Evolutionary conservation across 441 rosid species (phyloP).

Genomic region (Sinapis alba): DNA sequence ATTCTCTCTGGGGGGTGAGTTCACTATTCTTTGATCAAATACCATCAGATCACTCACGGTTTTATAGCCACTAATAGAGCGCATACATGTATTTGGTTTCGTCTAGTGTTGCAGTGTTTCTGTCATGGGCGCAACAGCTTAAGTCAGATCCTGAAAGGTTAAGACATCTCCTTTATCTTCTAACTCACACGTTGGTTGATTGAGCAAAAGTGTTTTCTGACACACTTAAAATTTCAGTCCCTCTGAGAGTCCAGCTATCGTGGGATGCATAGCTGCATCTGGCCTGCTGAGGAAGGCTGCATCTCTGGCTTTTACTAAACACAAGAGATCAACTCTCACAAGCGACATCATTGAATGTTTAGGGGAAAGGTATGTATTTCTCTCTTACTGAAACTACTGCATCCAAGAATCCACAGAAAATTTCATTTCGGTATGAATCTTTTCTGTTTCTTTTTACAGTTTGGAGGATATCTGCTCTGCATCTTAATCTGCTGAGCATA

Average conservation of each 20-base stretch:
- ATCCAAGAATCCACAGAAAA: background rate
- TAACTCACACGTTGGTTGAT: constrained; percentile 1
- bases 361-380: constrained; percentile 63
- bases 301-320: constrained; percentile 62
- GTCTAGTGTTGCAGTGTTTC: constrained; percentile 80
- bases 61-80: constrained; percentile 13
- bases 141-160: constrained; percentile 52
- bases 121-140: constrained; percentile 80
- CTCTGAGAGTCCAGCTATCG: constrained; percentile 57
- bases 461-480: constrained; percentile 83
- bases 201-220: background rate
- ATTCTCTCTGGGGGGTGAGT: constrained; percentile 93
- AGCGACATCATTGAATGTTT: constrained; percentile 74
- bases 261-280: constrained; percentile 89
- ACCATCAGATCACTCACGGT: background rate
- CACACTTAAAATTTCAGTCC: background rate
- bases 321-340: constrained; percentile 85
- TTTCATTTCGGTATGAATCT: background rate
- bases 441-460: constrained; percentile 43
- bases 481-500: constrained; percentile 32
- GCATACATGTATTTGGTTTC: constrained; percentile 18
- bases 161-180: background rate
- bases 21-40: background rate
- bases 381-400: background rate
- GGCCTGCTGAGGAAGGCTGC: constrained; percentile 87